A percentile compares a stretch with the other conserved stretches of the same genome.
phyloP scores from a whole-genome alignment of 169 alveolate species.

The Plasmodium knowlesi region DNA sequence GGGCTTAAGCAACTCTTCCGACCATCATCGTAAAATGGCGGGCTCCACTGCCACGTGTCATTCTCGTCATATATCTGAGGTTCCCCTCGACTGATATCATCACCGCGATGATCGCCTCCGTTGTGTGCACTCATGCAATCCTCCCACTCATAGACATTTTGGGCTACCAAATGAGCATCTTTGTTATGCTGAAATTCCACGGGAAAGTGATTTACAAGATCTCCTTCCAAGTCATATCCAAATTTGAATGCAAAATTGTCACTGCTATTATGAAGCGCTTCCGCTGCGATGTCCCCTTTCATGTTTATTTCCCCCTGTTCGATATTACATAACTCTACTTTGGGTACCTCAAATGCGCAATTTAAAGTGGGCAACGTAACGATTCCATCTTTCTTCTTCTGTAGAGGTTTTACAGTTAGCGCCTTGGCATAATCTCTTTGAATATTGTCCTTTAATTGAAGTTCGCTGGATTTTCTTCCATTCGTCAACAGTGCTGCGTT shows the following conservation, averaged over 20 bases:
- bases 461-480: background rate
- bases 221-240: background rate
- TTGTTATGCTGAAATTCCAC: background rate
- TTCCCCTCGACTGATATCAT: background rate
- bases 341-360: background rate
- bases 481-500: background rate
- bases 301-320: background rate
- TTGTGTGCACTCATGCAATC: background rate
- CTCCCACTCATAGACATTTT: background rate
- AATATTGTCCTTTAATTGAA: background rate
- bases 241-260: background rate
- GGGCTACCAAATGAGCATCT: background rate
- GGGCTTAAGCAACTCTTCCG: background rate
- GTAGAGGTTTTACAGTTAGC: background rate
- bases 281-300: background rate
- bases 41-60: background rate
- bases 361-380: background rate
- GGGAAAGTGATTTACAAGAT: background rate
- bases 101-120: background rate
- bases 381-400: background rate
- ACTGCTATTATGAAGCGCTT: background rate
- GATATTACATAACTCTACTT: background rate
- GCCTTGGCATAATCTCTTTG: background rate
- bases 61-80: background rate
- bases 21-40: background rate